These are phyloP conservation scores for Chlorella sp. DNA, from an alignment of 139 green algal genomes.

Conservation along the genomic window DNA sequence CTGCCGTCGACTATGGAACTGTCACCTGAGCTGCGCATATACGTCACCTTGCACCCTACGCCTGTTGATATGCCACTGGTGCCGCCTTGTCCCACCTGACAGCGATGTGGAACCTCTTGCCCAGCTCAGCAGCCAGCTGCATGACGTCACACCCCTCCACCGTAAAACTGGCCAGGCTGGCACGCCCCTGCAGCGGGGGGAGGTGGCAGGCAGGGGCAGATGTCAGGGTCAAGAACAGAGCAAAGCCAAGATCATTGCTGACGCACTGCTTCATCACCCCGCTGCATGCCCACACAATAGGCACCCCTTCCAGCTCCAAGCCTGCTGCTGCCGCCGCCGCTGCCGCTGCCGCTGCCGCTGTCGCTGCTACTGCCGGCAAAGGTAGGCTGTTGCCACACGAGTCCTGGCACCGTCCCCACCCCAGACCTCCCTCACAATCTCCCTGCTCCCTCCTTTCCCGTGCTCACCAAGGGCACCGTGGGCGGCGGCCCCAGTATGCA, in stretches of 20 bases:
- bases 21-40: background rate
- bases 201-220: background rate
- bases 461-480: background rate
- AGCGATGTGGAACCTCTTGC: constrained; percentile 78
- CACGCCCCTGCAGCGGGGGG: constrained; percentile 49
- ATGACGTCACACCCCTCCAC: constrained; percentile 90
- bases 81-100: constrained; percentile 64
- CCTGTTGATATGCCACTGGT: background rate
- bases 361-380: background rate
- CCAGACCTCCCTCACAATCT: background rate
- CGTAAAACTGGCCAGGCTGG: constrained; percentile 88
- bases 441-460: no score
- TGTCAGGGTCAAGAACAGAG: background rate
- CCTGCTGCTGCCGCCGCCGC: no score
- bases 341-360: no score
- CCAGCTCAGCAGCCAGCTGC: constrained; percentile 90
- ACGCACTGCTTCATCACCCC: no score
- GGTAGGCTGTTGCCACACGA: background rate
- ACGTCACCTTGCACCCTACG: background rate
- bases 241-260: background rate
- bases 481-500: constrained; percentile 20
- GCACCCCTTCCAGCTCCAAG: no score
- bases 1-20: no score
- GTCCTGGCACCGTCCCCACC: background rate
- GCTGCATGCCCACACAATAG: no score